phyloP scores from a whole-genome alignment of 2,329 filamentous ascomycete genomes.

The Periconia digitata region DNA sequence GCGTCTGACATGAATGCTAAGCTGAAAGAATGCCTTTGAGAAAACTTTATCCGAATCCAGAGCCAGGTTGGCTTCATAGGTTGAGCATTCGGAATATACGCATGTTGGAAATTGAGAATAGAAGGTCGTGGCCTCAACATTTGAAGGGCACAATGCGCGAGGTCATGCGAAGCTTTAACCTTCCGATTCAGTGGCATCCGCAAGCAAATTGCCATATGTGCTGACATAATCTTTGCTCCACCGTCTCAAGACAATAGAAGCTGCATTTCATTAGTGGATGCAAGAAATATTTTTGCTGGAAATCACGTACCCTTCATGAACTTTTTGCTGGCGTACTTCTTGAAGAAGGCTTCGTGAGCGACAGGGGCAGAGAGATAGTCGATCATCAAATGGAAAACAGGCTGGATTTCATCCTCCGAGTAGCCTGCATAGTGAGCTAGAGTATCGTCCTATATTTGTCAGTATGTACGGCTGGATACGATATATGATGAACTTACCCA shows the following conservation, averaged over 20 bases:
- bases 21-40: conserved; percentile 18
- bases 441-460: conserved; percentile 68
- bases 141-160: conserved; percentile 14
- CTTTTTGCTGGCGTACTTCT: conserved; percentile 99
- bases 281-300: neutral
- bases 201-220: conserved; percentile 33
- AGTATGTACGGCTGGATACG: conserved; percentile 1
- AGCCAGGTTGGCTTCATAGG: neutral
- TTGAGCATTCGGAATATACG: neutral
- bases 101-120: neutral
- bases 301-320: conserved; percentile 86
- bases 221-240: conserved; percentile 79
- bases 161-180: conserved; percentile 24
- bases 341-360: conserved; percentile 96
- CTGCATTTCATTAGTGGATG: conserved; percentile 49
- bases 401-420: conserved; percentile 87
- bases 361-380: conserved; percentile 93
- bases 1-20: conserved; percentile 33
- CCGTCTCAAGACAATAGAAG: conserved; percentile 84
- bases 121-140: neutral
- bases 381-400: conserved; percentile 91
- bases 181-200: conserved; percentile 27
- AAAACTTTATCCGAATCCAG: conserved; percentile 16
- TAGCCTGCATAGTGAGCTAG: conserved; percentile 92
- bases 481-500: conserved; percentile 67